Evolutionary conservation across 1,139 yeast genomes (phyloP).

Genomic region (Entelexis sorbosivorans): DNA sequence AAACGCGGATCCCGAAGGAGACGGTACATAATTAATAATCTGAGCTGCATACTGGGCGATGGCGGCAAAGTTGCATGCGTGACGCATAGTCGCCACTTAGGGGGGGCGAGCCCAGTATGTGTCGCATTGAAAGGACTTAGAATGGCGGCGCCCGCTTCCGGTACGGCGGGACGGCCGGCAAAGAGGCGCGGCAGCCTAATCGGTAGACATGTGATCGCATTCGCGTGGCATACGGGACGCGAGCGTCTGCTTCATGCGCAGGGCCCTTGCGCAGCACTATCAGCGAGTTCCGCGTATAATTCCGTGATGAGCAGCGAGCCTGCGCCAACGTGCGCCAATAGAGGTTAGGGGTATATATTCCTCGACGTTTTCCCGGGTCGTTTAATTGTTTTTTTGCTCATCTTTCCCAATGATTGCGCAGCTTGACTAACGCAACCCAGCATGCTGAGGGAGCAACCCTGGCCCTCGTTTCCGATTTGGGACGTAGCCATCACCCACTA

Average conservation of each 20-base stretch:
- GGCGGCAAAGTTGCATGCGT: background rate
- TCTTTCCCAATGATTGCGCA: slow-evolving; percentile 3
- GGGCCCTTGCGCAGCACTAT: background rate
- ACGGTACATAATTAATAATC: background rate
- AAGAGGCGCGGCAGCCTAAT: too few relatives aligned
- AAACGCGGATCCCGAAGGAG: background rate
- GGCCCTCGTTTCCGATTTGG: background rate
- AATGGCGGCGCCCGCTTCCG: background rate
- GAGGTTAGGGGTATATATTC: background rate
- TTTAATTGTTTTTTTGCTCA: background rate
- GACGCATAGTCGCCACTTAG: background rate
- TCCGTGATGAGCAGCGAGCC: background rate
- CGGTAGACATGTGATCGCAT: background rate
- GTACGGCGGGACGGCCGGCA: too few relatives aligned
- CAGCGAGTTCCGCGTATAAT: background rate
- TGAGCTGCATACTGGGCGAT: background rate
- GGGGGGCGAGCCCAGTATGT: background rate
- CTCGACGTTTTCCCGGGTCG: background rate
- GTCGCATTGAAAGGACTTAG: background rate
- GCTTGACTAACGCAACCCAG: background rate
- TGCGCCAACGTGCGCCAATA: background rate
- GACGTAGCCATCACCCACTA: background rate
- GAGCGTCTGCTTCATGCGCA: background rate
- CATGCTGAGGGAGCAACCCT: background rate
- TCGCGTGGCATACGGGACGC: background rate